These are phyloP conservation scores for Furcasterigmium sp. DNA, from an alignment of 2,329 filamentous ascomycete genomes.

Conservation along the genomic window DNA sequence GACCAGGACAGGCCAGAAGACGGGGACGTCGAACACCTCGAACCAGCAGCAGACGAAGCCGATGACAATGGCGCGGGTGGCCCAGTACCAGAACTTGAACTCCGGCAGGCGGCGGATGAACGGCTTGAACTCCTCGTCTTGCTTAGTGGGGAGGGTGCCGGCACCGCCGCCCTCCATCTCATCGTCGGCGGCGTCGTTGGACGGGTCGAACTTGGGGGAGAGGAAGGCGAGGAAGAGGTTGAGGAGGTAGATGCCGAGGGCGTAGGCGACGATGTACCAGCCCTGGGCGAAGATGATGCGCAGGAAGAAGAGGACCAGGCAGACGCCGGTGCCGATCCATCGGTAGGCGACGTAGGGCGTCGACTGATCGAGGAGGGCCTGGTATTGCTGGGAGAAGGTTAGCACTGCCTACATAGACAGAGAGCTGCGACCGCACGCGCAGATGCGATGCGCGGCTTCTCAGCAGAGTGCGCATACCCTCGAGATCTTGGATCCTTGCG, in stretches of 20 bases:
- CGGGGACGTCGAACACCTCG: constrained; percentile 88
- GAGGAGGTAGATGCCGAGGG: constrained; percentile 95
- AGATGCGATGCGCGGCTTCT: background rate
- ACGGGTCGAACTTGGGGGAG: constrained; percentile 97
- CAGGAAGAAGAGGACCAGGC: constrained; percentile 77
- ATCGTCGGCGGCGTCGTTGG: constrained; percentile 82
- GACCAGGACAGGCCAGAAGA: constrained; percentile 98
- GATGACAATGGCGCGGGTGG: constrained; percentile 80
- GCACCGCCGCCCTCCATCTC: constrained; percentile 91
- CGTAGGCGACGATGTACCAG: constrained; percentile 99
- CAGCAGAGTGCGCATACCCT: constrained; percentile 49
- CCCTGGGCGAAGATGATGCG: constrained; percentile 90
- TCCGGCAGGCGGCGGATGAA: constrained; percentile 95
- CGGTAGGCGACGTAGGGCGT: constrained; percentile 86
- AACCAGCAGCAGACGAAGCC: constrained; percentile 90
- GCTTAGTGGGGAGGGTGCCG: constrained; percentile 82
- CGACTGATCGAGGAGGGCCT: constrained; percentile 88
- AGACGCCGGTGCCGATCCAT: constrained; percentile 77
- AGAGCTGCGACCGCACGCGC: too few relatives aligned
- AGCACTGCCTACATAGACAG: too few relatives aligned
- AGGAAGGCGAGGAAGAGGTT: constrained; percentile 99
- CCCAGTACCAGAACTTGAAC: constrained; percentile 99
- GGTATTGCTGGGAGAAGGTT: constrained; percentile 65
- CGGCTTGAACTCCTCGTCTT: constrained; percentile 95
- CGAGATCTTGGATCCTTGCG: constrained; percentile 73